Conservation (phyloP, 1,284 basidiomycete species). For the Irpex sp. region DNA sequence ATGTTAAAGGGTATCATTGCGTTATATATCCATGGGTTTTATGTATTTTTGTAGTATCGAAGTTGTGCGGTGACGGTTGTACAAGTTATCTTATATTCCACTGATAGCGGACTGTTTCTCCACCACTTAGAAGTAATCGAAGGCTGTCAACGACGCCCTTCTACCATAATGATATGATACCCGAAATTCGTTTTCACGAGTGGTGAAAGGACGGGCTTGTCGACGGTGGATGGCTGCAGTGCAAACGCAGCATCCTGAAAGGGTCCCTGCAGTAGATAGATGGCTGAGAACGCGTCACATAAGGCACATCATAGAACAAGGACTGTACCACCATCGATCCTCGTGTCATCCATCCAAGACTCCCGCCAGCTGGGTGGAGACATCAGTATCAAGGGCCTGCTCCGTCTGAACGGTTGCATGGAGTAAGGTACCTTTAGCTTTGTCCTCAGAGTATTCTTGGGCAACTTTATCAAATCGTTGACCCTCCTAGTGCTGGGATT, state of each 20-base stretch:
- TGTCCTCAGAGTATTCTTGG: constrained; percentile 84
- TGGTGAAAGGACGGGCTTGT: constrained; percentile 67
- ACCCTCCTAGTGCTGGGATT: constrained; percentile 49
- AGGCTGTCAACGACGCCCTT: constrained; percentile 59
- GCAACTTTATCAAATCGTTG: constrained; percentile 82
- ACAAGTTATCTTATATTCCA: background rate
- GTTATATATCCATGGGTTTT: background rate
- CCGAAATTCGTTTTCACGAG: constrained; percentile 80
- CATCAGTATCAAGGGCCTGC: background rate
- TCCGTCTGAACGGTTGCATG: constrained; percentile 3
- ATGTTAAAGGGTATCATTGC: too few relatives aligned
- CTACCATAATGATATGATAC: constrained; percentile 89
- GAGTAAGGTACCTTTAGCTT: constrained; percentile 65
- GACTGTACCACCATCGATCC: constrained; percentile 70
- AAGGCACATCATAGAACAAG: background rate
- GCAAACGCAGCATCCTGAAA: constrained; percentile 85
- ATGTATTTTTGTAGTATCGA: background rate
- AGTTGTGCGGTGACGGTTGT: background rate
- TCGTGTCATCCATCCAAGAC: constrained; percentile 79
- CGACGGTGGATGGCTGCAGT: constrained; percentile 71
- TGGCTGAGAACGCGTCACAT: background rate
- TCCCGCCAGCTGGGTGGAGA: constrained; percentile 63
- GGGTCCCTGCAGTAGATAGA: constrained; percentile 26
- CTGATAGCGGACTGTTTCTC: too few relatives aligned
- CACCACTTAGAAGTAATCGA: too few relatives aligned